Percentiles rank a stretch among this genome's conserved stretches.
phyloP scores from a whole-genome alignment of 345 rosid genomes.

The Angophora floribunda region DNA sequence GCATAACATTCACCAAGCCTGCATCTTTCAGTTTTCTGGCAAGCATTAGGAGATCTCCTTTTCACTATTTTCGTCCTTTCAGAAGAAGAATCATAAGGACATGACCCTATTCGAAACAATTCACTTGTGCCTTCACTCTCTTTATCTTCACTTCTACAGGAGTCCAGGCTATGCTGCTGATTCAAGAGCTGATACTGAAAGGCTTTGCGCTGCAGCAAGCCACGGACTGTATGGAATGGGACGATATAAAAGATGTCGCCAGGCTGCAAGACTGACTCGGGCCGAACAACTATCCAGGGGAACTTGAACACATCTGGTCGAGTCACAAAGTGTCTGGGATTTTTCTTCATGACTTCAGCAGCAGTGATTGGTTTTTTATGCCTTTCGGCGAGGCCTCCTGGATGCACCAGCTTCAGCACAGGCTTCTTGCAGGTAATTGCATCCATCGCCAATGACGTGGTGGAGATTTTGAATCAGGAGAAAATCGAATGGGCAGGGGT shows the following conservation, averaged over 20 bases:
- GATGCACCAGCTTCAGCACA: constrained; percentile 31
- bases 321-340: constrained; percentile 38
- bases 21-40: neutral
- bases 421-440: neutral
- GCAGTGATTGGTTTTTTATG: constrained; percentile 17
- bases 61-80: neutral
- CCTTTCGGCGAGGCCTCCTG: constrained; percentile 17
- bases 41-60: neutral
- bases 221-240: constrained; percentile 17
- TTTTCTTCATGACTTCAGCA: constrained; percentile 24
- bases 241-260: constrained; percentile 29
- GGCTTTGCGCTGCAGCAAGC: constrained; percentile 3
- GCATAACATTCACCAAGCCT: neutral
- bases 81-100: neutral
- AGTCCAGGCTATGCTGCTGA: neutral
- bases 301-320: constrained; percentile 31
- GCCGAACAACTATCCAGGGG: constrained; percentile 35
- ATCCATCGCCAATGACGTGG: neutral
- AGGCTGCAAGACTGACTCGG: constrained; percentile 21
- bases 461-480: neutral
- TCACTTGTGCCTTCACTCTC: neutral
- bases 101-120: neutral
- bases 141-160: neutral
- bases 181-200: neutral
- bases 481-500: neutral